Evolutionary conservation across 257 asterid genomes (phyloP).

Genomic region (Solanum chiquidenum): DNA sequence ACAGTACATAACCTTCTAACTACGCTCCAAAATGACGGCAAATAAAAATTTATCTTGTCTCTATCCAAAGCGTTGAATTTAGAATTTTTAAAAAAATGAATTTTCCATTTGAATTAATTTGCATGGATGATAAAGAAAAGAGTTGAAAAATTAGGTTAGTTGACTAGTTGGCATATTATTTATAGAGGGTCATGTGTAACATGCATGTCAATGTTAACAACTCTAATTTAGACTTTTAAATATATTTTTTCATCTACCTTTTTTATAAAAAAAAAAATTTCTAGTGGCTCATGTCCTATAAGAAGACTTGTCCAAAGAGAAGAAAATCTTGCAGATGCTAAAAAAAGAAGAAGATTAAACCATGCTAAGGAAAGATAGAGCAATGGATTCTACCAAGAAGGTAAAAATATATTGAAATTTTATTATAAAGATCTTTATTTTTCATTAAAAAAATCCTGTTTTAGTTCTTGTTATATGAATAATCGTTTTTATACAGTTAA

Average conservation of each 20-base stretch:
- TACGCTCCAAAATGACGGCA: background rate
- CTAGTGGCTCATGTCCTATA: background rate
- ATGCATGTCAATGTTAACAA: background rate
- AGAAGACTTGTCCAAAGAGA: background rate
- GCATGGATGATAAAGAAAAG: background rate
- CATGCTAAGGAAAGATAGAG: background rate
- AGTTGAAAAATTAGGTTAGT: background rate
- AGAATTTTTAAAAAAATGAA: background rate
- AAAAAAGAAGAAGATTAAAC: background rate
- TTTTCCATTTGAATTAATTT: background rate
- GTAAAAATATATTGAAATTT: background rate
- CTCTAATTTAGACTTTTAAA: background rate
- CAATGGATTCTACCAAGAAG: background rate
- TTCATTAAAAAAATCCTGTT: background rate
- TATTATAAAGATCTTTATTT: background rate
- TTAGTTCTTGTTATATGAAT: background rate
- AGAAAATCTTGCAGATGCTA: background rate
- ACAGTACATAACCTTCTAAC: background rate
- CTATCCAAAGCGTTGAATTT: background rate
- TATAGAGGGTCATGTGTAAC: background rate
- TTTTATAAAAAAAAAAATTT: too few species aligned
- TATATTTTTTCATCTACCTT: background rate
- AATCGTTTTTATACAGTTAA: background rate
- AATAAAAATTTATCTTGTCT: background rate
- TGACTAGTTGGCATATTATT: background rate